These are phyloP conservation scores for Marasmius oreades DNA, from an alignment of 1,284 basidiomycete genomes.

Conservation along the genomic window DNA sequence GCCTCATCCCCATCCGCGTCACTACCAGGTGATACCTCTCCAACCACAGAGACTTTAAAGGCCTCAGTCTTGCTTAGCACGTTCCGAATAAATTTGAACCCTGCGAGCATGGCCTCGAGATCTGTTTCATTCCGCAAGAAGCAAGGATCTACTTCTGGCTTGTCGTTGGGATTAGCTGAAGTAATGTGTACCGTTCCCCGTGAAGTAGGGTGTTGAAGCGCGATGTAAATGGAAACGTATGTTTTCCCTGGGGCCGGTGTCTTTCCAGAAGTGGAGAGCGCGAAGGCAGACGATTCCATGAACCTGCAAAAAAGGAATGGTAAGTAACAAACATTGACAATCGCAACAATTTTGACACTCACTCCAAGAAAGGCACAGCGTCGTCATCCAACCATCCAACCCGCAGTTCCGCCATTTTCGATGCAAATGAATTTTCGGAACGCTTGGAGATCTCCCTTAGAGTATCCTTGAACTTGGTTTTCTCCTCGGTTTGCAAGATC, in stretches of 20 bases:
- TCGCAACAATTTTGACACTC: background rate
- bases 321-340: background rate
- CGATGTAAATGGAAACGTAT: background rate
- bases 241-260: conserved; percentile 12
- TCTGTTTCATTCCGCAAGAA: conserved; percentile 34
- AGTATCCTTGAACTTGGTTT: background rate
- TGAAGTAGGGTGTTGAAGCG: background rate
- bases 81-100: conserved; percentile 30
- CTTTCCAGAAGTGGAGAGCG: background rate
- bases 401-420: conserved; percentile 2
- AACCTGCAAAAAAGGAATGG: background rate
- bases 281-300: conserved; percentile 1
- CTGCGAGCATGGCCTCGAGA: conserved; percentile 30
- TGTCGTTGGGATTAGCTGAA: conserved; percentile 27
- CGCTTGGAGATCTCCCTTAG: background rate
- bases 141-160: conserved; percentile 34
- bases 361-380: background rate
- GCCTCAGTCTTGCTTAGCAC: conserved; percentile 21
- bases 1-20: conserved; percentile 13
- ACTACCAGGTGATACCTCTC: conserved; percentile 15
- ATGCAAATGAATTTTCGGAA: background rate
- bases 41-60: conserved; percentile 19
- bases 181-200: conserved; percentile 22
- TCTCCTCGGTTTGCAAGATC: background rate
- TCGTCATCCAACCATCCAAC: background rate